A percentile compares a stretch with the other conserved stretches of the same genome.
phyloP scores from a whole-genome alignment of 225 moss, liverwort and hornwort species.

The Anthoceros angustus region DNA sequence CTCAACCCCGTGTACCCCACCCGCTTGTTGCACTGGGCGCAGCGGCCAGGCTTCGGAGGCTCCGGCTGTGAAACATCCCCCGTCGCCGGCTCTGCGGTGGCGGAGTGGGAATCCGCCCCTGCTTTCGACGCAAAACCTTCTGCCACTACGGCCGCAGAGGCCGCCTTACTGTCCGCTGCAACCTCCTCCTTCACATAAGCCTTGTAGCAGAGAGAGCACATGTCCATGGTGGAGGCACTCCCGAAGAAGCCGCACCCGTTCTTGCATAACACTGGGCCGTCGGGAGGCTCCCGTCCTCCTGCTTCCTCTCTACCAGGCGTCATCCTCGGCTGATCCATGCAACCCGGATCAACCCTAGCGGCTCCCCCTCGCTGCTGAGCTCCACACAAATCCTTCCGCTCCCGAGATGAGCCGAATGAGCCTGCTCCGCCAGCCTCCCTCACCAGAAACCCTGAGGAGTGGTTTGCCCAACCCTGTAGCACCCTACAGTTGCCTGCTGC shows the following conservation, averaged over 20 bases:
- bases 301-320: slow-evolving; percentile 41
- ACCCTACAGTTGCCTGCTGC: too few relatives aligned
- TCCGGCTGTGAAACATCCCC: slow-evolving; percentile 13
- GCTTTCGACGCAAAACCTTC: slow-evolving; percentile 5
- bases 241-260: slow-evolving; percentile 47
- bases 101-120: slow-evolving; percentile 12
- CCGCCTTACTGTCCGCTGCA: slow-evolving; percentile 9
- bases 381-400: too few relatives aligned
- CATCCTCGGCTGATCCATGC: slow-evolving; percentile 8
- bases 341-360: too few relatives aligned
- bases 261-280: slow-evolving; percentile 45
- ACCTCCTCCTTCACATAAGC: slow-evolving; percentile 26
- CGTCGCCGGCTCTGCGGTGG: not conserved
- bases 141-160: not conserved
- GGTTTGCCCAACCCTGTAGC: too few relatives aligned
- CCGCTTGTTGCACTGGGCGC: slow-evolving; percentile 43
- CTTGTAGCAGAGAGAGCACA: slow-evolving; percentile 46
- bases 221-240: slow-evolving; percentile 31
- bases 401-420: too few relatives aligned
- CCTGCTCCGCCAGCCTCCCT: too few relatives aligned
- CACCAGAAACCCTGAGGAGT: too few relatives aligned
- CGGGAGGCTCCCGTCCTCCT: slow-evolving; percentile 34
- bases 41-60: slow-evolving; percentile 25
- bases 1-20: slow-evolving; percentile 44
- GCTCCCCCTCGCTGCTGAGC: too few relatives aligned